phyloP scores from a whole-genome alignment of 2,329 filamentous ascomycete species.

The Cordyceps fumosorosea region DNA sequence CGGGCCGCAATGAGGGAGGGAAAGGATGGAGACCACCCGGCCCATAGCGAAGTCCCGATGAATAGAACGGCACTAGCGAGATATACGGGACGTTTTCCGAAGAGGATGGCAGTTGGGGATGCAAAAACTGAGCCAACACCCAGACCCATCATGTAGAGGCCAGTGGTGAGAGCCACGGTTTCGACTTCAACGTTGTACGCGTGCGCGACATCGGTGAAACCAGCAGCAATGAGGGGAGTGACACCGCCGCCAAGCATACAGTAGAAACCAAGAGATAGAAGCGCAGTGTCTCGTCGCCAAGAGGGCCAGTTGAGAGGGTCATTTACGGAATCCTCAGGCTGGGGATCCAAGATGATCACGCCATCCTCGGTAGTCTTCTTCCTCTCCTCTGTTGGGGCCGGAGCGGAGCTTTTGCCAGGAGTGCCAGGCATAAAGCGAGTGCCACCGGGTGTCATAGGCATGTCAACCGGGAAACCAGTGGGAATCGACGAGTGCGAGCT shows the following conservation, averaged over 20 bases:
- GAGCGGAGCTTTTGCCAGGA: conserved; percentile 8
- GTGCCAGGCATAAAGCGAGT: conserved; percentile 15
- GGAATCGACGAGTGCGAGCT: conserved; percentile 54
- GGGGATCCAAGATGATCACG: conserved; percentile 79
- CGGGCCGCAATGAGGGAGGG: conserved; percentile 72
- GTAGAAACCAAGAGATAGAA: conserved; percentile 82
- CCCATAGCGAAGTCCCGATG: conserved; percentile 72
- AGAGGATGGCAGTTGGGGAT: conserved; percentile 86
- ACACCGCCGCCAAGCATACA: conserved; percentile 92
- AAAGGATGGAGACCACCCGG: conserved; percentile 76
- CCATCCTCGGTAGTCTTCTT: conserved; percentile 78
- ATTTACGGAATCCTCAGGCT: conserved; percentile 84
- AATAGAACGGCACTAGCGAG: conserved; percentile 72
- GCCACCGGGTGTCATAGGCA: conserved; percentile 24
- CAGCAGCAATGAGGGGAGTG: conserved; percentile 83
- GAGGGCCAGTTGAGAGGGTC: conserved; percentile 89
- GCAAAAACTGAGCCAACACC: conserved; percentile 78
- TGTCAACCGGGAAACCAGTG: conserved; percentile 34
- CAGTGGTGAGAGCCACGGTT: conserved; percentile 77
- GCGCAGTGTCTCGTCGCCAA: conserved; percentile 71
- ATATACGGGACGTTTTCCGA: conserved; percentile 86
- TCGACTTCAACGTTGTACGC: conserved; percentile 60
- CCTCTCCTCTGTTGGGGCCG: conserved; percentile 26
- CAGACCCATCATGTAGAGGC: conserved; percentile 89
- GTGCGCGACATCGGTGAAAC: conserved; percentile 72